Conservation (phyloP, 169 alveolate genomes). For the Cryptosporidium felis region DNA sequence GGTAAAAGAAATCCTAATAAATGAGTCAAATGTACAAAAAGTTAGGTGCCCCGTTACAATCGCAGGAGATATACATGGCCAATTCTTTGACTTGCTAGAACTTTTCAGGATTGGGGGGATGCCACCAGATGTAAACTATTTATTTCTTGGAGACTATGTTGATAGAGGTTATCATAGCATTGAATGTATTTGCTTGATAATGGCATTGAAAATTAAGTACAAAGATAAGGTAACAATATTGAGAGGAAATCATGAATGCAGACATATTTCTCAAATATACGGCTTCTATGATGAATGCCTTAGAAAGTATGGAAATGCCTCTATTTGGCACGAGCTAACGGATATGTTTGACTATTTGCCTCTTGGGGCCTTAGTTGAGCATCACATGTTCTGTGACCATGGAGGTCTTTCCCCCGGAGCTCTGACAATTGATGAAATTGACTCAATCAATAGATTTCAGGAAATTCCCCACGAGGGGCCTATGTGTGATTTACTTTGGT, state of each 20-base stretch:
- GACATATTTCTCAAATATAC: constrained; percentile 93
- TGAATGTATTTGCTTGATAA: constrained; percentile 91
- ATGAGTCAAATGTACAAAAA: constrained; percentile 86
- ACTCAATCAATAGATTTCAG: constrained; percentile 80
- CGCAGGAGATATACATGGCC: constrained; percentile 98
- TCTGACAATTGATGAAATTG: constrained; percentile 91
- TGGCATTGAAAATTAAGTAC: constrained; percentile 91
- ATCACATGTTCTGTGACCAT: constrained; percentile 94
- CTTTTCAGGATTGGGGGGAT: constrained; percentile 90
- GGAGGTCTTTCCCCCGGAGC: constrained; percentile 97
- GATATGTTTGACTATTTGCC: constrained; percentile 96
- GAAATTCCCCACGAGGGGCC: constrained; percentile 99
- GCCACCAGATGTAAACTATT: constrained; percentile 95
- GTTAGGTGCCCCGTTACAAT: constrained; percentile 92
- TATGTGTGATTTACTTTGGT: constrained; percentile 98
- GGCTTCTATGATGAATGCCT: constrained; percentile 97
- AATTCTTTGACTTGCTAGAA: constrained; percentile 94
- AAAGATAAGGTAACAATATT: constrained; percentile 90
- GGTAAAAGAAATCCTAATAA: constrained; percentile 83
- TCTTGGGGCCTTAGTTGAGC: constrained; percentile 94
- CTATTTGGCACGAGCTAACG: constrained; percentile 95
- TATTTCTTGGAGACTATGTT: constrained; percentile 97
- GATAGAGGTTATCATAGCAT: constrained; percentile 97
- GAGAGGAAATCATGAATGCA: constrained; percentile 96
- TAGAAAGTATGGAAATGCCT: constrained; percentile 94